Conservation (phyloP, 192 early-diverging fungal species). For the Borealophlyctis nickersoniae region DNA sequence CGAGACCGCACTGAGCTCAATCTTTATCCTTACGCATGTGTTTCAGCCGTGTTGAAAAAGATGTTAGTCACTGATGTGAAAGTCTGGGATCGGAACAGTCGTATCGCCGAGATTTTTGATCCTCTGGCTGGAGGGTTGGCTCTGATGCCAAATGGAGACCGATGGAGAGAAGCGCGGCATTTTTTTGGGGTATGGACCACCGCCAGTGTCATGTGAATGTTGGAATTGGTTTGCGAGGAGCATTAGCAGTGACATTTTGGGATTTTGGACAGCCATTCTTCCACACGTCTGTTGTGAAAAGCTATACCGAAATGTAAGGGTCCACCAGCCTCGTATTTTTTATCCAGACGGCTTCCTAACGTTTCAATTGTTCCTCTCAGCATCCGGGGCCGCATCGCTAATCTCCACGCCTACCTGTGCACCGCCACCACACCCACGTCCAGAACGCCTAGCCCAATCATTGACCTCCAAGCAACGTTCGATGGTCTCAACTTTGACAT, state of each 20-base stretch:
- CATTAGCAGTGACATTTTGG: too few relatives aligned
- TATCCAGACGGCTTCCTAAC: not conserved
- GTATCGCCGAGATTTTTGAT: not conserved
- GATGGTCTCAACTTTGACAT: not conserved
- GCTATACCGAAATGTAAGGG: not conserved
- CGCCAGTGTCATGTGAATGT: too few relatives aligned
- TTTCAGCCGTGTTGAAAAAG: not conserved
- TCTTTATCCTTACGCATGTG: too few relatives aligned
- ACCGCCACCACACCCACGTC: not conserved
- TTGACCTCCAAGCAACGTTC: not conserved
- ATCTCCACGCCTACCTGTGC: not conserved
- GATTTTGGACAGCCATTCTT: slow-evolving; percentile 1
- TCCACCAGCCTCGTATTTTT: not conserved
- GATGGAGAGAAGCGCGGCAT: not conserved
- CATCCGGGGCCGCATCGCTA: not conserved
- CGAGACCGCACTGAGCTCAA: too few relatives aligned
- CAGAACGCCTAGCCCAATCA: too few relatives aligned
- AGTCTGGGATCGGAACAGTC: not conserved
- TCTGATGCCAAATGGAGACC: not conserved
- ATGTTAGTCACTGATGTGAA: not conserved
- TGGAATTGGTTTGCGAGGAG: too few relatives aligned
- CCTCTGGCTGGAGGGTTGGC: not conserved
- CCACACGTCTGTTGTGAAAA: not conserved
- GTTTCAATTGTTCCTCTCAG: not conserved
- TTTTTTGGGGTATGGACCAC: not conserved